Base-by-base conservation (phyloP, 2,329 filamentous ascomycete genomes). In the Fragosphaeria purpurea region DNA sequence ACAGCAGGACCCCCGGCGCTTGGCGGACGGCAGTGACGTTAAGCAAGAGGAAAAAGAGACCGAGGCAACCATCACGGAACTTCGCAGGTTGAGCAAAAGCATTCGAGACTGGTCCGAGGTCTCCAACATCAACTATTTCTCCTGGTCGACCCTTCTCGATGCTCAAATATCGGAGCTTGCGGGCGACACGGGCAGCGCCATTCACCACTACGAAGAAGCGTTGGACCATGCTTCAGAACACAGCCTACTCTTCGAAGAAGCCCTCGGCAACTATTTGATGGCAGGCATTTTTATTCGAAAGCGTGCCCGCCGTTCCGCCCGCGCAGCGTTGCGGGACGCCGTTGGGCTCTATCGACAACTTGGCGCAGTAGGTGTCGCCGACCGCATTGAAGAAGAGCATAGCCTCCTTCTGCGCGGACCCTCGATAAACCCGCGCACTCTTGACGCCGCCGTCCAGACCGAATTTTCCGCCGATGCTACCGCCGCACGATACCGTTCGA, bases 171-270 rank as follows among this genome's bases (percentile, higher is more conserved):
- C 77, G 4, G 86, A 90, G 57, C 69, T 86, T 50, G 68, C 70
- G 5, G 67, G 67, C 7, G 67, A 83, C 37, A 73, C 80, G 53
- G 80, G 77, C 4, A 61, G 65, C 3, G 80, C 83, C 7, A 71
- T 89, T 37, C 69, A 69, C 31, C 69, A 76, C 43, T 90, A 88
- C 59, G 86, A 91, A 61, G 73, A 79, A 54, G 80, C 82, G 6
- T 67, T 89, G 51, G 85, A 90, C 58, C 85, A 89, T 59, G 79
- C 83, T 10, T 74, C 85, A 22, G 73, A 85, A 50, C 75, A 87
- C 57, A 73, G 74, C 42, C 84, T 86, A 55, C 60, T 76, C 3
- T 76, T 88, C 46, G 86, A 90, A 53, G 84, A 89, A 62, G 86
- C 83, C 0, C 70, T 88, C 2, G 79, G 80, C 12, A 84, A 85